Evolutionary conservation across 2,329 filamentous ascomycete species (phyloP), one percentile per base, ranked within the genome.

Genomic region (Claviceps africana): DNA sequence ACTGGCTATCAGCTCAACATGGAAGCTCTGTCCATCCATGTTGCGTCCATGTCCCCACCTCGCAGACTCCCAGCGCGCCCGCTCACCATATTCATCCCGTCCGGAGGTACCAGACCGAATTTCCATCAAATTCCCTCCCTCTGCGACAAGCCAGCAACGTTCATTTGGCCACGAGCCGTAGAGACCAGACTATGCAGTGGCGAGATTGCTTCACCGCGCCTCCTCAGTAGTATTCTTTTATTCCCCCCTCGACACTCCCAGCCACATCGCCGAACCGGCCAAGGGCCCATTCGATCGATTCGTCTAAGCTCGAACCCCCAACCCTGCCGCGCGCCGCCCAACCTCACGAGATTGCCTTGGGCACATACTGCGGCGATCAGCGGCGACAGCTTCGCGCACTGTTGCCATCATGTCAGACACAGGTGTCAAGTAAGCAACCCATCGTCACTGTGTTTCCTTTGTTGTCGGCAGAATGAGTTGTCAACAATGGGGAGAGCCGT

Each of bases 401-500:
- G 51, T 49, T 43, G 47, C 56, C 57, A 65, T 65, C 58, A 66
- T 66, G 64, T 62, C 64, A 33, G 64, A 66, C 40, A 56, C 62
- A 37, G 61, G 61, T 51, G 62, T 65, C 15, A 61, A 58, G 64
- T 66, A 58, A 49, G 58, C 53, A 45, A 11, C 1, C 42, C 8
- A 33, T 37, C 42, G 10, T 28, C 35, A 7, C 25, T 19, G 45
- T 13, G 17, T 42, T 31, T 5, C 21, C 48, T 50, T 44, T 44
- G 19, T 35, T 44, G 13, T 25, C 3, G 40, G 8, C 31, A 35
- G 21, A 42, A 31, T 5, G 3, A 5, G 5, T 25, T 25, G 30
- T 13, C 5, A 17, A 48, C 19, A 28, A 28, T 37, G 37, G 9
- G 9, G 19, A 17, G n/a, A 46, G 43, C n/a, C 31, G 3, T 13